Evolutionary conservation across 441 rosid genomes (phyloP).

Genomic region (Iberis amara): DNA sequence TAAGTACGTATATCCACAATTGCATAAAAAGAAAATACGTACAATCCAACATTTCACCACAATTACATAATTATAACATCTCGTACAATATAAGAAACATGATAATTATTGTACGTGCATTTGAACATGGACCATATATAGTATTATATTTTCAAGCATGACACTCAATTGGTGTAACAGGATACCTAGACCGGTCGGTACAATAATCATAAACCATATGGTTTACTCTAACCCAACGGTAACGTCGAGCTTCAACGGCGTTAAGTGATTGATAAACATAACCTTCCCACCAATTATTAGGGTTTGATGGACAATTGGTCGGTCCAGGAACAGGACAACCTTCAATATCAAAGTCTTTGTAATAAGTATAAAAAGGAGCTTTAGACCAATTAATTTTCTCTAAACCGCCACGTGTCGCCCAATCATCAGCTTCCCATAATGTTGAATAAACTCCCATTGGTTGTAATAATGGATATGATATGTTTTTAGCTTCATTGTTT

Average conservation of each 20-base stretch:
- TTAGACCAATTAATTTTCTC: constrained; percentile 64
- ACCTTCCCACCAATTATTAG: constrained; percentile 58
- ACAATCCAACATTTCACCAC: constrained; percentile 1
- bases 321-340: constrained; percentile 64
- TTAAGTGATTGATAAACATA: constrained; percentile 39
- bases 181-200: constrained; percentile 49
- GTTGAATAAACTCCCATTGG: constrained; percentile 67
- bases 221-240: constrained; percentile 63
- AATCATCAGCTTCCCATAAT: constrained; percentile 66
- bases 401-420: constrained; percentile 70
- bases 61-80: too few species aligned
- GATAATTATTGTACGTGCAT: constrained; percentile 25
- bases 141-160: constrained; percentile 26
- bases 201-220: constrained; percentile 69
- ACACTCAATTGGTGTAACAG: constrained; percentile 56
- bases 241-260: constrained; percentile 47
- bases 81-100: not conserved
- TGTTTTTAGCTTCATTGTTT: constrained; percentile 44
- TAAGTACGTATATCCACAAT: constrained; percentile 1
- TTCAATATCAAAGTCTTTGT: constrained; percentile 63
- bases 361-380: constrained; percentile 57
- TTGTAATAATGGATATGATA: constrained; percentile 45
- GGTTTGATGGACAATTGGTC: constrained; percentile 38
- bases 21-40: constrained; percentile 1
- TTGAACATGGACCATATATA: too few species aligned